phyloP scores from a whole-genome alignment of 2,329 filamentous ascomycete genomes.

The Pseudogymnoascus sp. region DNA sequence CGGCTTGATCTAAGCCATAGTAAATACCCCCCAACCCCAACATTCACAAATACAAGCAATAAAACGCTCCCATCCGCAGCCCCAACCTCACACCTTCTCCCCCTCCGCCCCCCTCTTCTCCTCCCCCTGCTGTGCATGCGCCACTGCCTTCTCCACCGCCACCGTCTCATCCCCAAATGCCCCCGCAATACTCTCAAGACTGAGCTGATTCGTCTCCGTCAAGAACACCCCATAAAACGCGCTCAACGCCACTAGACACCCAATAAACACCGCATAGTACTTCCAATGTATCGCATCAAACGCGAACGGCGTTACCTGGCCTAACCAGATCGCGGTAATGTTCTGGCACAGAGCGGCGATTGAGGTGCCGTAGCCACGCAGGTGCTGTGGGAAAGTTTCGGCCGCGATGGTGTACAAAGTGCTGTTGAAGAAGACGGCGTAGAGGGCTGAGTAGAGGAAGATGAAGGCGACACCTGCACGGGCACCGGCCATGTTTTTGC shows the following conservation, averaged over 20 bases:
- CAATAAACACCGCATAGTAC: conserved; percentile 32
- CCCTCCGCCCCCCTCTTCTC: neutral
- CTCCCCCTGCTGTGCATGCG: neutral
- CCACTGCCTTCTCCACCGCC: neutral
- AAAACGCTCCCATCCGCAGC: neutral
- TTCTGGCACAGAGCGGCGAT: conserved; percentile 27
- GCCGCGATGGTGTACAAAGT: conserved; percentile 28
- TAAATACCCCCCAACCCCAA: neutral
- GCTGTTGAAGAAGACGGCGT: conserved; percentile 28
- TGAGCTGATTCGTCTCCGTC: conserved; percentile 30
- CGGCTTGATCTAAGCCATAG: neutral
- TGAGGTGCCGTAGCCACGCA: conserved; percentile 21
- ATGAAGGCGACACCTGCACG: conserved; percentile 28
- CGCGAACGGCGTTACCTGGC: conserved; percentile 23
- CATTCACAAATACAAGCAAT: neutral
- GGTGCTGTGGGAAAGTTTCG: conserved; percentile 25
- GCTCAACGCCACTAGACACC: conserved; percentile 25
- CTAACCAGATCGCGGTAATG: conserved; percentile 29
- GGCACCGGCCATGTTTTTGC: conserved; percentile 17
- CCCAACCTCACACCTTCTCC: neutral
- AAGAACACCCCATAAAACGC: conserved; percentile 30
- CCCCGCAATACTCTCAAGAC: conserved; percentile 29
- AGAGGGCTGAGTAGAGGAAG: conserved; percentile 27
- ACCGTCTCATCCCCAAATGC: conserved; percentile 29
- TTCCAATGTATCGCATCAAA: conserved; percentile 27